Base-by-base conservation (phyloP, 305 asterid species). In the Fraxinus baroniana region DNA sequence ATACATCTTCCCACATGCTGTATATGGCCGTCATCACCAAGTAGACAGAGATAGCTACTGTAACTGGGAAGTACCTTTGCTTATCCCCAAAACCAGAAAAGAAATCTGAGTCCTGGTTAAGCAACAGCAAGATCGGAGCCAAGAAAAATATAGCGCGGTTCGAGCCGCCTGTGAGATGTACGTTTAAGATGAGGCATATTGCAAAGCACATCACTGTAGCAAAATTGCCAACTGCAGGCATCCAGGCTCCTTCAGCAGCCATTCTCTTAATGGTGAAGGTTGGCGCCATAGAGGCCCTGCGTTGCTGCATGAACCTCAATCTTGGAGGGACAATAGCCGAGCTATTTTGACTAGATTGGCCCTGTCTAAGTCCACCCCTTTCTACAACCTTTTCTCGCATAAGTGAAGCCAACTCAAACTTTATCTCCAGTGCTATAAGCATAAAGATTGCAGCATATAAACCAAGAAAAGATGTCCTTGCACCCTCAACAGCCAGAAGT, bases 161-260 rank as follows among this genome's bases (percentile, higher is more conserved):
- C 32, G 99, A 95, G 80, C 99, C 99, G 75, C 98, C 98, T 0
- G 95, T 92, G 17, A 97, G 93, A 85, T 91, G 94, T 82, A 87
- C 81, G 70, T 97, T 97, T 89, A 97, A 86, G 89, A 97, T 93
- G 77, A 97, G 90, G 91, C 98, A 97, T 88, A 97, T 91, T 0
- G 94, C 93, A 78, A 97, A 97, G 88, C 98, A 95, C 95, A 97
- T 85, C 24, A 97, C 85, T 1, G 98, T 97, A 81, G 99, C 98
- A 71, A 97, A 98, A 24, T 97, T 97, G 79, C 99, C 99, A 30
- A 97, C 98, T 52, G 99, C 97, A 28, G 99, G 97, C 98, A 97
- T 97, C 98, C 99, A 97, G 26, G 97, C 97, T 82, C 98, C 99
- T 85, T 95, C 98, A 4, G 95, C 93, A 80, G 97, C 93, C 90